These are phyloP conservation scores for Globisporangium carolinianum DNA, from an alignment of 352 stramenopile genomes.

Conservation along the genomic window DNA sequence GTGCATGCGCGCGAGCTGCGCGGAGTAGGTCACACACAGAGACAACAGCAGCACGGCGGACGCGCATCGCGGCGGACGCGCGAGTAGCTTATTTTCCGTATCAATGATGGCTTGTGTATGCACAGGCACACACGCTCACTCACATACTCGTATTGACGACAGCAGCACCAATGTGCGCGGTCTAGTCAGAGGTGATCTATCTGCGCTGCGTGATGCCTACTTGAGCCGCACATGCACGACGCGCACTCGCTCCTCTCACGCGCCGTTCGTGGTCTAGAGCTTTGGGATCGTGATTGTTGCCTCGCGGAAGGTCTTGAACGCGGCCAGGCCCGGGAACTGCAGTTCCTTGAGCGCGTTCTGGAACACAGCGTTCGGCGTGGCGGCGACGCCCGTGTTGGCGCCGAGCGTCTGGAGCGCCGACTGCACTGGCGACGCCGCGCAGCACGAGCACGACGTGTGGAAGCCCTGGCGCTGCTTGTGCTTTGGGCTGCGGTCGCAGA, in stretches of 20 bases:
- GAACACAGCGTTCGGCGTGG: slow-evolving; percentile 91
- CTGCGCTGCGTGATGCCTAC: no score
- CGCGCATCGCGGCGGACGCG: no score
- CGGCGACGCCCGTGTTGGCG: slow-evolving; percentile 16
- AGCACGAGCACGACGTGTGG: slow-evolving; percentile 65
- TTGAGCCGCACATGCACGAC: background rate
- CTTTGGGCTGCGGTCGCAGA: slow-evolving; percentile 88
- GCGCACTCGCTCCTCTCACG: slow-evolving; percentile 1
- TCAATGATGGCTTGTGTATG: no score
- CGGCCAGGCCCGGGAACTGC: slow-evolving; percentile 84
- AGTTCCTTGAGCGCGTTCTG: slow-evolving; percentile 90
- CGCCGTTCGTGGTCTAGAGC: slow-evolving; percentile 21
- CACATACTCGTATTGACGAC: no score
- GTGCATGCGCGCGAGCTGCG: no score
- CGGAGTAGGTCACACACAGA: no score
- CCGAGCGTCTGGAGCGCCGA: slow-evolving; percentile 11
- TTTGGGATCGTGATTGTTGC: slow-evolving; percentile 66
- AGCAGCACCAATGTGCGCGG: no score
- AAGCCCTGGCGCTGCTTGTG: slow-evolving; percentile 93
- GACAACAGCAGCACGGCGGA: no score
- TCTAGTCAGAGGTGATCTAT: no score
- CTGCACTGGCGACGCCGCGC: slow-evolving; percentile 18
- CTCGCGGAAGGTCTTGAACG: slow-evolving; percentile 77
- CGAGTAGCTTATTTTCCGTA: no score
- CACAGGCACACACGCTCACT: no score